phyloP scores from a whole-genome alignment of 179 eudicot species.

The Nepenthes alata region DNA sequence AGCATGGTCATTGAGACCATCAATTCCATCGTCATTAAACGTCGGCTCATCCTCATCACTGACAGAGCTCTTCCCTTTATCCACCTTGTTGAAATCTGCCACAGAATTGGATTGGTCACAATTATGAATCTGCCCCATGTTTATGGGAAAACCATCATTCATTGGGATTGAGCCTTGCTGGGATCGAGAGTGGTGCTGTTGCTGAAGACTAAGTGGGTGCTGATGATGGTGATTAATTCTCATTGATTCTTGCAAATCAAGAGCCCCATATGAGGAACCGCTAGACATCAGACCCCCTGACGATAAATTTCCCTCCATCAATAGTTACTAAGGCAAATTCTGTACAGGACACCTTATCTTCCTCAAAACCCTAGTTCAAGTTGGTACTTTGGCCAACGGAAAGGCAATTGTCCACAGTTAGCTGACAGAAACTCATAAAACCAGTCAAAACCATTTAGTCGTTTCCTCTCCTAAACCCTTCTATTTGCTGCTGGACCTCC shows the following conservation, averaged over 20 bases:
- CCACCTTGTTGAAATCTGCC: conserved; percentile 30
- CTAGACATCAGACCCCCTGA: conserved; percentile 33
- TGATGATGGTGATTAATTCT: conserved; percentile 36
- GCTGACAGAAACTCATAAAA: too few species aligned
- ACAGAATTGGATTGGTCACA: conserved; percentile 23
- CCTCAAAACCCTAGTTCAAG: background rate
- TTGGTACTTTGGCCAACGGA: background rate
- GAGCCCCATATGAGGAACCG: conserved; percentile 30
- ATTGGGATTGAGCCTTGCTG: conserved; percentile 28
- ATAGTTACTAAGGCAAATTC: conserved; percentile 8
- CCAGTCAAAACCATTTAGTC: too few species aligned
- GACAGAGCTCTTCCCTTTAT: conserved; percentile 25
- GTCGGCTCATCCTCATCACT: conserved; percentile 67
- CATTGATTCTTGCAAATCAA: conserved; percentile 50
- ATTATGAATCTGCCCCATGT: conserved; percentile 32
- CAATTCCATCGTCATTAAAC: conserved; percentile 37
- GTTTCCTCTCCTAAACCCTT: too few species aligned
- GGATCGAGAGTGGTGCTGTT: conserved; percentile 17
- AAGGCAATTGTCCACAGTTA: too few species aligned
- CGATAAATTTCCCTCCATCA: conserved; percentile 44
- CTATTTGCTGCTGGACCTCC: too few species aligned
- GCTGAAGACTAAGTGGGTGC: conserved; percentile 19
- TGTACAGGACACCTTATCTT: background rate
- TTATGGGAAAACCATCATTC: conserved; percentile 32
- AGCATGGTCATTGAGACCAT: conserved; percentile 23